Percentiles rank a stretch among this genome's conserved stretches.
phyloP scores from a whole-genome alignment of 192 early-diverging fungal genomes.

The Pilobolus umbonatus region DNA sequence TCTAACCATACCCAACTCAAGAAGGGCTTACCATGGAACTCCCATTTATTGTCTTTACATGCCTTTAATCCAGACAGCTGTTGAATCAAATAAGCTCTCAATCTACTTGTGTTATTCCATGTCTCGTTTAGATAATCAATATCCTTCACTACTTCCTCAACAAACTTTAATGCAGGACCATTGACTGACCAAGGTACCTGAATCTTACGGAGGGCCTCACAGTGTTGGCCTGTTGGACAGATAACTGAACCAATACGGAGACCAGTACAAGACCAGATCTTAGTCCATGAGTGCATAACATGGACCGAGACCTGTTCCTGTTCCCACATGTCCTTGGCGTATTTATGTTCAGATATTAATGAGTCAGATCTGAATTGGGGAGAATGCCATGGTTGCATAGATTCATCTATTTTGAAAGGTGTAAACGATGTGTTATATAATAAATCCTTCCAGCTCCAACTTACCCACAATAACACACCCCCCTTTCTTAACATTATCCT shows the following conservation, averaged over 20 bases:
- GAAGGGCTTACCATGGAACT: conserved; percentile 68
- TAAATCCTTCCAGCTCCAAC: conserved; percentile 5
- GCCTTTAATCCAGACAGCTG: conserved; percentile 29
- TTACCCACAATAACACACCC: conserved; percentile 78
- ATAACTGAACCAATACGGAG: conserved; percentile 84
- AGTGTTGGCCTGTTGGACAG: conserved; percentile 74
- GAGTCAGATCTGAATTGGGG: conserved; percentile 75
- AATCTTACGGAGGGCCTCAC: conserved; percentile 66
- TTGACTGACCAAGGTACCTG: conserved; percentile 95
- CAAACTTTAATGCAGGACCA: conserved; percentile 77
- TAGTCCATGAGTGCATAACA: conserved; percentile 93
- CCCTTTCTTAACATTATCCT: conserved; percentile 67
- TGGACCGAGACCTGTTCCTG: conserved; percentile 70
- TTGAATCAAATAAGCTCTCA: conserved; percentile 56
- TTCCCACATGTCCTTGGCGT: conserved; percentile 53
- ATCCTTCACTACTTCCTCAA: conserved; percentile 72
- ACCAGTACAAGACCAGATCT: conserved; percentile 91
- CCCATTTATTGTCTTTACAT: conserved; percentile 41
- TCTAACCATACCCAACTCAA: conserved; percentile 89
- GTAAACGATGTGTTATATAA: background rate
- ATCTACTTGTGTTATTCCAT: conserved; percentile 68
- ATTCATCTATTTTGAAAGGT: conserved; percentile 61
- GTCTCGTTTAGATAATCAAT: conserved; percentile 66
- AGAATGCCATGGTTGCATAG: conserved; percentile 94
- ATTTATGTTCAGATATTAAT: conserved; percentile 70